These are phyloP conservation scores for Thraustochytrium sp. DNA, from an alignment of 352 stramenopile genomes.

Conservation along the genomic window DNA sequence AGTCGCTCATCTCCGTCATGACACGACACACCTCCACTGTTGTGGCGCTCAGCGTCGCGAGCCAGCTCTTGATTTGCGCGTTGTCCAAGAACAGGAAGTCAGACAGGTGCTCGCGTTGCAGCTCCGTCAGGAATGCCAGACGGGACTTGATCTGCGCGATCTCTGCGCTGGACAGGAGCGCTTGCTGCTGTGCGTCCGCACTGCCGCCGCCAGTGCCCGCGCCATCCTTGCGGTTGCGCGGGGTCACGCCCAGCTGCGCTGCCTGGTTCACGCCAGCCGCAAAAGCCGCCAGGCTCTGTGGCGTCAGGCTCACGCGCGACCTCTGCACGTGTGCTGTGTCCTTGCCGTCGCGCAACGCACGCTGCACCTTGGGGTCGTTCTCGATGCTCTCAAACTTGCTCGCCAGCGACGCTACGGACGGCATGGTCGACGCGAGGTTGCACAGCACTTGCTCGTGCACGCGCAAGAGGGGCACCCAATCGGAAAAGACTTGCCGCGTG, in stretches of 20 bases:
- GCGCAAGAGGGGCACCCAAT: constrained; percentile 11
- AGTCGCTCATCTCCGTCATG: constrained; percentile 34
- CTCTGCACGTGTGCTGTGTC: neutral
- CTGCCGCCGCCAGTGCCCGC: neutral
- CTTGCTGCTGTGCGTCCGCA: neutral
- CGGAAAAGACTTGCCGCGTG: constrained; percentile 23
- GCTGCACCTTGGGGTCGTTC: constrained; percentile 9
- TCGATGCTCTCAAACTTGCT: neutral
- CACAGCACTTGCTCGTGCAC: constrained; percentile 32
- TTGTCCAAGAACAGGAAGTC: constrained; percentile 31
- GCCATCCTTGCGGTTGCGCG: neutral
- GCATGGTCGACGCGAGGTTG: neutral
- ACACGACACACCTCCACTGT: neutral
- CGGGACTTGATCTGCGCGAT: neutral
- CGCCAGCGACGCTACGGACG: neutral
- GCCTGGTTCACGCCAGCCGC: neutral
- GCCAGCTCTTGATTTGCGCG: neutral
- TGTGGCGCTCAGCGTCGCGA: neutral
- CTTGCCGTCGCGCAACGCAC: neutral
- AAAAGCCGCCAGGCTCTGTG: neutral
- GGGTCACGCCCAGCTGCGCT: neutral
- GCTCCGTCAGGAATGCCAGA: neutral
- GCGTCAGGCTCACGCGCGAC: neutral
- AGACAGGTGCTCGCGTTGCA: constrained; percentile 30
- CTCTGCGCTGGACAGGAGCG: neutral